Percentiles rank a stretch among this genome's conserved stretches.
Conservation (phyloP, 208 protist genomes). For the Wallacemonas sp. region DNA sequence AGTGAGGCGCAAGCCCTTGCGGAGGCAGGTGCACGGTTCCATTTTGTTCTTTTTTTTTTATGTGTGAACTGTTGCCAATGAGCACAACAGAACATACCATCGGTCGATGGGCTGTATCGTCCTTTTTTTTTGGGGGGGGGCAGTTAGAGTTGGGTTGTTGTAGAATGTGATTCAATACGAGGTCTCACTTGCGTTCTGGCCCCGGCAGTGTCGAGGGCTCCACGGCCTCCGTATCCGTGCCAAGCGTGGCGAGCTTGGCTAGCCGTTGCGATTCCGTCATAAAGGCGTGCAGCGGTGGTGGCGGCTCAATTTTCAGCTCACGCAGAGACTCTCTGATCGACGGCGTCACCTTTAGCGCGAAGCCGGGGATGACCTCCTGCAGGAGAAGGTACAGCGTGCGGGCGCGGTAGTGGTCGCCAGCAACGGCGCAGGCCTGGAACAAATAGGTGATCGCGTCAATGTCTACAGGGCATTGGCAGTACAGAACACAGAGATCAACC, state of each 20-base stretch:
- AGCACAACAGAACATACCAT: no score
- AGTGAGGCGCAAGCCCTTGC: no score
- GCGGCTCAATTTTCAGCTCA: slow-evolving; percentile 58
- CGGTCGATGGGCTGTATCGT: no score
- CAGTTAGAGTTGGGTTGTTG: no score
- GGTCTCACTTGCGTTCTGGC: not conserved
- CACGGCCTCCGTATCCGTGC: not conserved
- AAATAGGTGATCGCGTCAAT: slow-evolving; percentile 72
- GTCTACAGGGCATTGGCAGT: slow-evolving; percentile 72
- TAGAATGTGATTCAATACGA: not conserved
- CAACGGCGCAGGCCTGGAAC: slow-evolving; percentile 73
- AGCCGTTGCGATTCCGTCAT: slow-evolving; percentile 41
- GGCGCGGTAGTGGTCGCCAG: slow-evolving; percentile 79
- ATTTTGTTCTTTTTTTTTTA: not conserved
- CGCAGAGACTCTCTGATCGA: slow-evolving; percentile 52
- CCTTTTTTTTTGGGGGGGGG: no score
- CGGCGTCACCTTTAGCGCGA: slow-evolving; percentile 63
- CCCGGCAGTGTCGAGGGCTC: not conserved
- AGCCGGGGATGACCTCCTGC: slow-evolving; percentile 75
- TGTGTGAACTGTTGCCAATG: no score
- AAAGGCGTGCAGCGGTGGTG: slow-evolving; percentile 62
- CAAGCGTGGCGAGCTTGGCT: slow-evolving; percentile 4
- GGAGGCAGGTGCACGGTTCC: no score
- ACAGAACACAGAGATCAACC: slow-evolving; percentile 83
- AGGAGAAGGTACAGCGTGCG: slow-evolving; percentile 72